These are phyloP conservation scores for Phytophthora pinifolia DNA, from an alignment of 352 stramenopile genomes.

Conservation along the genomic window DNA sequence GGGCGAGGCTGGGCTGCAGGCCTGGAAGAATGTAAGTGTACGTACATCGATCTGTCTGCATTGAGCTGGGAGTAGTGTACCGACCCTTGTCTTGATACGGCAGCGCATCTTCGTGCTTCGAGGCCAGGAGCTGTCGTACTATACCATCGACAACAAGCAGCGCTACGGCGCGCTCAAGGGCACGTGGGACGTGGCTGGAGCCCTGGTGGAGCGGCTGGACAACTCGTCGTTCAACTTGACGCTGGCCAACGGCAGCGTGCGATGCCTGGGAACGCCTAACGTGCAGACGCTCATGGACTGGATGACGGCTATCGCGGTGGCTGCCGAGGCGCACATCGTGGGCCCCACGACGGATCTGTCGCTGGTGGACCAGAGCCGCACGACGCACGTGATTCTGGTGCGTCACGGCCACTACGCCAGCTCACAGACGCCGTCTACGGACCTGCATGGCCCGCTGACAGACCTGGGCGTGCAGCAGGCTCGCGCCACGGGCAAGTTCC, in stretches of 20 bases:
- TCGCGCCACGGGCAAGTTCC: slow-evolving; percentile 45
- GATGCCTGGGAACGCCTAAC: slow-evolving; percentile 44
- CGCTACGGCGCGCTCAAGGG: slow-evolving; percentile 64
- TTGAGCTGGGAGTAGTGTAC: too few species aligned
- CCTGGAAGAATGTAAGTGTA: slow-evolving; percentile 69
- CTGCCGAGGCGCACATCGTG: slow-evolving; percentile 40
- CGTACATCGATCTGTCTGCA: slow-evolving; percentile 2
- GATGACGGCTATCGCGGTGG: slow-evolving; percentile 68
- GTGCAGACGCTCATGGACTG: slow-evolving; percentile 73
- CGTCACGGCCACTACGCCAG: slow-evolving; percentile 66
- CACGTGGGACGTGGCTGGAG: slow-evolving; percentile 49
- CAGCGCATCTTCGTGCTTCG: slow-evolving; percentile 74
- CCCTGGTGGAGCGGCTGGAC: slow-evolving; percentile 52
- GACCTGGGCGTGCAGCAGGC: slow-evolving; percentile 53
- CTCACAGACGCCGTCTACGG: slow-evolving; percentile 45
- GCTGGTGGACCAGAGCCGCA: slow-evolving; percentile 66
- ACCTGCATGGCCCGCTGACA: slow-evolving; percentile 60
- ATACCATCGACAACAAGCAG: slow-evolving; percentile 55
- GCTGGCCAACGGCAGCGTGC: slow-evolving; percentile 31
- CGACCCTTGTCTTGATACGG: too few species aligned
- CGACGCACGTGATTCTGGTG: slow-evolving; percentile 69
- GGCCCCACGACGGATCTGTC: slow-evolving; percentile 42
- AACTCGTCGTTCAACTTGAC: slow-evolving; percentile 36
- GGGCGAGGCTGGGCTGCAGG: slow-evolving; percentile 55
- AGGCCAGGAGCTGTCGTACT: slow-evolving; percentile 70